These are phyloP conservation scores for Coffea canephora DNA, from an alignment of 257 asterid species.

Conservation along the genomic window DNA sequence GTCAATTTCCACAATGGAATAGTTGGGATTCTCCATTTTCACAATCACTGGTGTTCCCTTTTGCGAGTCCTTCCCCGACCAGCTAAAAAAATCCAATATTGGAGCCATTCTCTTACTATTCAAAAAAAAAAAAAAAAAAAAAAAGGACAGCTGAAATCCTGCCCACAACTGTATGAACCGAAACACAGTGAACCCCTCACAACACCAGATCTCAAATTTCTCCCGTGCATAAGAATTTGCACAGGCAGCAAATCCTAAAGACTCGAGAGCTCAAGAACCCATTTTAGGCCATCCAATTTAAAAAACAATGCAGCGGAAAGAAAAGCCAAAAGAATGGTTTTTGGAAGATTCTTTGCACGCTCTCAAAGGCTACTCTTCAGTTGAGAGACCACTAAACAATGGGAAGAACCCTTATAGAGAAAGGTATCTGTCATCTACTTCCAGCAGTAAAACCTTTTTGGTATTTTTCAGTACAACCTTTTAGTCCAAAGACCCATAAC, in stretches of 20 bases:
- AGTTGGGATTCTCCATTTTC: slow-evolving; percentile 62
- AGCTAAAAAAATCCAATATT: slow-evolving; percentile 46
- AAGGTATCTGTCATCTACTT: slow-evolving; percentile 48
- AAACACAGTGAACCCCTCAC: slow-evolving; percentile 5
- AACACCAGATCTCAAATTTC: slow-evolving; percentile 32
- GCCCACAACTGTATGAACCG: background rate
- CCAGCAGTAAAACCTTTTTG: slow-evolving; percentile 13
- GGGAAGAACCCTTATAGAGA: slow-evolving; percentile 40
- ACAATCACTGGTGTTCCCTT: slow-evolving; percentile 62
- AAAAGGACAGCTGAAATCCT: slow-evolving; percentile 6
- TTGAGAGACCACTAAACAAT: slow-evolving; percentile 25
- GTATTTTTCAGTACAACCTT: background rate
- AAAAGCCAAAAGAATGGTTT: slow-evolving; percentile 13
- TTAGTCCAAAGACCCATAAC: background rate
- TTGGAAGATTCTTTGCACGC: slow-evolving; percentile 56
- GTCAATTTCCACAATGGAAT: slow-evolving; percentile 66
- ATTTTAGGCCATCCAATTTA: slow-evolving; percentile 29
- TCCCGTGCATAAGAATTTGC: slow-evolving; percentile 7
- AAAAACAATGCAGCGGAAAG: slow-evolving; percentile 11
- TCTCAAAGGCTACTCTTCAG: slow-evolving; percentile 39
- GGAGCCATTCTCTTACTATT: slow-evolving; percentile 51
- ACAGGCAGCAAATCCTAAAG: background rate
- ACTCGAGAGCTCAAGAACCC: slow-evolving; percentile 19
- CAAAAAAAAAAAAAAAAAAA: slow-evolving; percentile 7
- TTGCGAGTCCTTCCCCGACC: slow-evolving; percentile 41